Evolutionary conservation across 345 rosid genomes (phyloP), one percentile per base, ranked within the genome.

Genomic region (Citrus australasica): DNA sequence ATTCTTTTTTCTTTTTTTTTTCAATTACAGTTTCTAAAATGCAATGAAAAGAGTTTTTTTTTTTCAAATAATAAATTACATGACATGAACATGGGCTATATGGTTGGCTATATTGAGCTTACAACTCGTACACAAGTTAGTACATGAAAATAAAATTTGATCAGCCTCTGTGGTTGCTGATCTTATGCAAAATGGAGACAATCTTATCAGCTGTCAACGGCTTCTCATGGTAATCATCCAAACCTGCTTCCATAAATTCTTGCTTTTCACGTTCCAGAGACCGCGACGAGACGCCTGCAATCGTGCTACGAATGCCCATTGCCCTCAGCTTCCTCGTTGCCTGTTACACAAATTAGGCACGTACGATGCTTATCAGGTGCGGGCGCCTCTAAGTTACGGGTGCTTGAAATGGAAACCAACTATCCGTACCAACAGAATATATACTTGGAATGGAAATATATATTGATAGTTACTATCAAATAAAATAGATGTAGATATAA

Each of bases 171-270:
- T 53, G 13, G 19, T 86, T 27, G 51, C 51, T 46, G 42, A 89
- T 72, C 24, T 88, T 87, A 38, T 66, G 84, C 62, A 93, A 83
- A 48, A 88, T 83, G 19, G 92, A 81, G 38, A 79, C 37, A 66
- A 93, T 91, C 82, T 93, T 95, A 27, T 92, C 81, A 51, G 75
- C 56, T 4, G 98, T 90, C 74, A 93, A 83, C 60, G 98, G 98
- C 87, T 95, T 95, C 86, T 92, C 97, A 37, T 82, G 88, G 65
- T 88, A 95, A 61, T 87, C 92, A 85, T 93, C 90, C 9, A 95
- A 86, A 2, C 97, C 98, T 11, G 97, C 95, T 70, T 89, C 92
- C 71, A 86, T 82, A 64, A 95, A 95, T 75, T 89, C 95, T 78
- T 71, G 74, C 69, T 82, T 82, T 37, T 86, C 89, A 76, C 28